Evolutionary conservation across 768 basidiomycete species (phyloP).

Genomic region (Russula earlei): DNA sequence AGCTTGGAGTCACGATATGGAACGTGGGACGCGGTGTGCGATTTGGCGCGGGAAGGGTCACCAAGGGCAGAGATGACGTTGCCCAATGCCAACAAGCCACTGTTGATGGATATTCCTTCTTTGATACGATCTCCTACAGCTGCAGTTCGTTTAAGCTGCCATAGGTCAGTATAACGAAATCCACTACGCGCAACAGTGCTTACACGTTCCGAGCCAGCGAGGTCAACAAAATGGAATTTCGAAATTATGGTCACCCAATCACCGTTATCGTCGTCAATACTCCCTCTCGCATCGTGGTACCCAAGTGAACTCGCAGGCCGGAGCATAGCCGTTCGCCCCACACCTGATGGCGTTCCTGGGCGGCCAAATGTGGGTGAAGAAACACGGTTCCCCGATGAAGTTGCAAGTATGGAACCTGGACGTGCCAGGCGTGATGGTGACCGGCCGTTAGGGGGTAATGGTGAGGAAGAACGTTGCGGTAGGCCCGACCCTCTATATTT

Average conservation of each 20-base stretch:
- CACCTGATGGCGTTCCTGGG: constrained; percentile 62
- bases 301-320: constrained; percentile 69
- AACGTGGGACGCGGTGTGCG: constrained; percentile 77
- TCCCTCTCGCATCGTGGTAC: constrained; percentile 18
- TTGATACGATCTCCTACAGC: constrained; percentile 95
- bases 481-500: constrained; percentile 64
- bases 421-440: constrained; percentile 72
- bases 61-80: constrained; percentile 98
- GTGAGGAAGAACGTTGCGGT: constrained; percentile 70
- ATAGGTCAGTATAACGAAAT: constrained; percentile 15
- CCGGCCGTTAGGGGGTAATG: constrained; percentile 62
- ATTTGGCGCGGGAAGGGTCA: constrained; percentile 81
- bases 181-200: constrained; percentile 24
- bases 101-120: constrained; percentile 99
- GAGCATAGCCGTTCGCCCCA: constrained; percentile 52
- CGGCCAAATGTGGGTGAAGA: constrained; percentile 71
- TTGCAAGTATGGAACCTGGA: constrained; percentile 66
- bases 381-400: constrained; percentile 41
- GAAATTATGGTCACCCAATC: constrained; percentile 88
- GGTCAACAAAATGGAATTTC: constrained; percentile 97
- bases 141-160: constrained; percentile 87
- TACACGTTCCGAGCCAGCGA: constrained; percentile 93
- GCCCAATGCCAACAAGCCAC: constrained; percentile 89
- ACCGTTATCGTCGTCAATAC: constrained; percentile 52
- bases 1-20: constrained; percentile 99